A percentile compares a stretch with the other conserved stretches of the same genome.
These are phyloP conservation scores for Petunia hybrid DNA, from an alignment of 305 asterid genomes.

Conservation along the genomic window DNA sequence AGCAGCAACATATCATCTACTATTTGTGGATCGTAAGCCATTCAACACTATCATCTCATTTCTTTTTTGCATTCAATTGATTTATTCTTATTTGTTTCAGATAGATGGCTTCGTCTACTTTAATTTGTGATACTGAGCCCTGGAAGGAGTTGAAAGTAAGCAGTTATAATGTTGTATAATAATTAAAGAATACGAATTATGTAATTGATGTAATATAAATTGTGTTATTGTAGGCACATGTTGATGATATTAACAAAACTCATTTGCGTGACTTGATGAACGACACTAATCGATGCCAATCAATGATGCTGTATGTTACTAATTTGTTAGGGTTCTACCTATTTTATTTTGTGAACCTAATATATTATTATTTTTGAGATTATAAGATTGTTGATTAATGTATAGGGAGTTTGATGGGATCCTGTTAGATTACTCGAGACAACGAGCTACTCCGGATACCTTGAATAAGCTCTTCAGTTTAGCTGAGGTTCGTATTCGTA, in stretches of 20 bases:
- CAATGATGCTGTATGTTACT: constrained; percentile 80
- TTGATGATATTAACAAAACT: constrained; percentile 75
- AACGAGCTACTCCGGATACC: constrained; percentile 76
- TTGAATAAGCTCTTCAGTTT: constrained; percentile 67
- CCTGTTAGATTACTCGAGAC: constrained; percentile 90
- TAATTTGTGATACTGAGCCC: constrained; percentile 68
- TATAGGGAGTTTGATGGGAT: constrained; percentile 85
- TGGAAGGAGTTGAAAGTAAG: constrained; percentile 90
- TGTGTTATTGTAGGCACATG: constrained; percentile 72
- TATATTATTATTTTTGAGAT: neutral
- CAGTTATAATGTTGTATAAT: neutral
- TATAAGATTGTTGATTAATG: neutral
- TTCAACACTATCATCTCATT: too few species aligned
- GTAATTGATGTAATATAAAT: constrained; percentile 37
- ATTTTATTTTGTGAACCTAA: neutral
- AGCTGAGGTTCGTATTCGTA: constrained; percentile 72
- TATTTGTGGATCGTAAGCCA: too few species aligned
- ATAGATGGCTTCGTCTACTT: constrained; percentile 74
- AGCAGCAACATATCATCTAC: too few species aligned
- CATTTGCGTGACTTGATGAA: constrained; percentile 87
- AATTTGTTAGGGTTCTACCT: neutral
- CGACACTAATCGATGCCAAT: constrained; percentile 75
- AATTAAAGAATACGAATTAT: neutral
- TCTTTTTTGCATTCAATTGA: too few species aligned
- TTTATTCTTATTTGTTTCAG: too few species aligned